Evolutionary conservation across 1,284 basidiomycete species (phyloP).

Genomic region (Meripilus lineatus): DNA sequence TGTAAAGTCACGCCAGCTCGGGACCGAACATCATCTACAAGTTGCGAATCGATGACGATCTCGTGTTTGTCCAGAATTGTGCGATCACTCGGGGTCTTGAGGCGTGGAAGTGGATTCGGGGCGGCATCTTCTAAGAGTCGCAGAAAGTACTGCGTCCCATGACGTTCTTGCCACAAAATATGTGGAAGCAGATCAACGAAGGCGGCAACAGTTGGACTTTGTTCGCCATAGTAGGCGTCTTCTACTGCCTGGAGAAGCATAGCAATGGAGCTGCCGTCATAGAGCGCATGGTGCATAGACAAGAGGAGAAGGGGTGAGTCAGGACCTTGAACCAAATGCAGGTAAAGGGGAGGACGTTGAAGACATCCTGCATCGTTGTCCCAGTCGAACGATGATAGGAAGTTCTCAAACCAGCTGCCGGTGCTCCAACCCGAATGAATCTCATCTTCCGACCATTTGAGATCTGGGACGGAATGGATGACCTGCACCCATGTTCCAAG

Average conservation of each 20-base stretch:
- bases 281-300: constrained; percentile 47
- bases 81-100: too few relatives aligned
- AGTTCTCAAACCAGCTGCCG: constrained; percentile 13
- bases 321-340: constrained; percentile 20
- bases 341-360: constrained; percentile 30
- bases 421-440: constrained; percentile 13
- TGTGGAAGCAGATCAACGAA: constrained; percentile 33
- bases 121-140: constrained; percentile 24
- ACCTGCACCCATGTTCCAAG: constrained; percentile 39
- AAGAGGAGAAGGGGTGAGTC: constrained; percentile 29
- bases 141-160: constrained; percentile 38
- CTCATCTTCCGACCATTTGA: constrained; percentile 31
- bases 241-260: constrained; percentile 32
- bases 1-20: constrained; percentile 30
- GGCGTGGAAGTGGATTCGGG: constrained; percentile 9
- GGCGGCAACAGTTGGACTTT: constrained; percentile 19
- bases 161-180: constrained; percentile 32
- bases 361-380: constrained; percentile 22
- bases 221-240: constrained; percentile 26
- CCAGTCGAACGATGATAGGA: constrained; percentile 18
- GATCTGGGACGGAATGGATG: constrained; percentile 31
- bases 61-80: too few relatives aligned
- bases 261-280: constrained; percentile 42
- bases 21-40: constrained; percentile 6
- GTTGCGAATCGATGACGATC: not conserved